Base-by-base conservation (phyloP, 768 basidiomycete species). In the Russula sp. region DNA sequence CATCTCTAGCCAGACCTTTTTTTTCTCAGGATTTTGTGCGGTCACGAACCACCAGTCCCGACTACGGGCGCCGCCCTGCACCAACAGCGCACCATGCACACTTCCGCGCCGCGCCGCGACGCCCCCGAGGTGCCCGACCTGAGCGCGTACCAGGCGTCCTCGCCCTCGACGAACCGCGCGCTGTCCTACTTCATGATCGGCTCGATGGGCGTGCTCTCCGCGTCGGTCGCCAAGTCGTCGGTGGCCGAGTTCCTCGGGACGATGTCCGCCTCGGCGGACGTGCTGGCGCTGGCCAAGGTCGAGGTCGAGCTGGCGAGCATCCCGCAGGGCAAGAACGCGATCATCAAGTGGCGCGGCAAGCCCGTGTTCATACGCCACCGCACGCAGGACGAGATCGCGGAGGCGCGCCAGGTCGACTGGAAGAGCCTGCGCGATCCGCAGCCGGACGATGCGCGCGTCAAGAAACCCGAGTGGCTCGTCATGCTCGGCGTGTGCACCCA, bases 261-360 rank as follows among this genome's bases (percentile, higher is more conserved):
- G 66, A 96, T 99, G 94, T 83, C 92, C 57, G 97, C 97, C 27
- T 96, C 94, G 44, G 94, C 96, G 40, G 97, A 99, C 73, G 96
- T 99, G 57, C 86, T 98, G 70, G 97, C 97, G 55, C 82, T 98
- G 68, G 97, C 97, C 65, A 98, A 98, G 80, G 92, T 98, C 65
- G 97, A 99, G 77, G 86, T 99, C 63, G 93, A 96, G 44, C 85
- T 99, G 64, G 77, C 78, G 59, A 79, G 77, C 64, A 98, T 99
- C 71, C 97, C 97, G 42, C 94, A 98, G 82, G 94, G 94, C 76
- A 95, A 94, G 84, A 95, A 96, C 73, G 90, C 89, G 69, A 86
- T 96, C 76, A 91, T 95, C 79, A 94, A 98, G 80, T 99, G 97
- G 97, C 91, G 97, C 72, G 97, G 97, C 75, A 99, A 99, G 82